Evolutionary conservation across 192 early-diverging fungal genomes (phyloP).

Genomic region (Mortierella hygrophila): DNA sequence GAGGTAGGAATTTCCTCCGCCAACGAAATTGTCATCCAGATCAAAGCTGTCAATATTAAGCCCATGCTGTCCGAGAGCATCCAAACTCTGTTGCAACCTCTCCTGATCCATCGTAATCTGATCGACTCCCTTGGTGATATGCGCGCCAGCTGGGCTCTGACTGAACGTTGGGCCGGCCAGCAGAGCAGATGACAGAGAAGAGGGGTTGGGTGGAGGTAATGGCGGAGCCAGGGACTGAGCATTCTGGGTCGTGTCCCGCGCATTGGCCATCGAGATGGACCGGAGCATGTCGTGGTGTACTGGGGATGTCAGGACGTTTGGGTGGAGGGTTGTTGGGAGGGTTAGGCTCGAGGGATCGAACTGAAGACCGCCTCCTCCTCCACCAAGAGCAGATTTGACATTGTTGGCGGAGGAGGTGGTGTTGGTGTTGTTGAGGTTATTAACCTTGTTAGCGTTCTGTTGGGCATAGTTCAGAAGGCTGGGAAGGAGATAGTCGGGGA

Average conservation of each 20-base stretch:
- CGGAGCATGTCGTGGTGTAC: conserved; percentile 36
- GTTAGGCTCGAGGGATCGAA: conserved; percentile 30
- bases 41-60: conserved; percentile 30
- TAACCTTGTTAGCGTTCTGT: neutral
- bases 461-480: conserved; percentile 10
- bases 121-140: conserved; percentile 33
- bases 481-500: conserved; percentile 29
- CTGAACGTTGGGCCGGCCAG: conserved; percentile 11
- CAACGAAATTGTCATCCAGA: conserved; percentile 18
- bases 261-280: conserved; percentile 35
- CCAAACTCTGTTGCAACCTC: conserved; percentile 31
- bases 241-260: neutral
- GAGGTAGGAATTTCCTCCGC: conserved; percentile 15
- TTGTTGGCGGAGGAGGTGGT: neutral
- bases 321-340: conserved; percentile 32
- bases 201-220: conserved; percentile 15
- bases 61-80: conserved; percentile 37
- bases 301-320: conserved; percentile 12
- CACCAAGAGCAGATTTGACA: neutral
- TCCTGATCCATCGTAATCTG: conserved; percentile 40
- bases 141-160: conserved; percentile 27
- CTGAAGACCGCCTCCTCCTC: conserved; percentile 11
- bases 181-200: neutral
- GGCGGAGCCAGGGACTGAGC: neutral
- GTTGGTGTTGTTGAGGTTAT: neutral